These are phyloP conservation scores for Heterococcus sp. DNA, from an alignment of 108 stramenopile species.

Conservation along the genomic window DNA sequence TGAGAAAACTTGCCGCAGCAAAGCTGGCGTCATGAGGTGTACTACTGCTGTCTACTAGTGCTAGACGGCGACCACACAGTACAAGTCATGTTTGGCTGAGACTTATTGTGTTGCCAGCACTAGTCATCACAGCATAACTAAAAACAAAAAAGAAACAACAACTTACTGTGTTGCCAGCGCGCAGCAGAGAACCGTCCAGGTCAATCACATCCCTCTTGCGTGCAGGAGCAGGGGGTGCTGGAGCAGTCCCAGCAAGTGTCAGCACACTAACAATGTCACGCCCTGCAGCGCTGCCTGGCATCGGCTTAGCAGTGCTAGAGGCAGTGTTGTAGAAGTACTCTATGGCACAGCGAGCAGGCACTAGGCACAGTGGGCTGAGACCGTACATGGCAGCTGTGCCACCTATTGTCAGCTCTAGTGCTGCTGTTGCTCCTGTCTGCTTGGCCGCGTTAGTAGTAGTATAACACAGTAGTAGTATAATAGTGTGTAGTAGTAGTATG, in stretches of 20 bases:
- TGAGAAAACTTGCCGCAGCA: too few relatives aligned
- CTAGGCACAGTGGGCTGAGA: slow-evolving; percentile 12
- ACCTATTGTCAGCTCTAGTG: not conserved
- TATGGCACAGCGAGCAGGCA: slow-evolving; percentile 36
- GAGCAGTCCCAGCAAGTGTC: slow-evolving; percentile 50
- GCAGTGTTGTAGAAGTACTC: slow-evolving; percentile 59
- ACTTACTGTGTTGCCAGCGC: not conserved
- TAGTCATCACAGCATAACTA: too few relatives aligned
- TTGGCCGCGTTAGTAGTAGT: too few relatives aligned
- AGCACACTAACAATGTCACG: slow-evolving; percentile 41
- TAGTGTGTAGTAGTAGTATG: too few relatives aligned
- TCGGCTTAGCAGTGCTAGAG: slow-evolving; percentile 12
- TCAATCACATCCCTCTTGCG: slow-evolving; percentile 47
- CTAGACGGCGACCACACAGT: too few relatives aligned
- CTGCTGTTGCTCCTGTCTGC: too few relatives aligned
- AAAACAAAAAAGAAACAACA: too few relatives aligned
- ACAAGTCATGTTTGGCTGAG: too few relatives aligned
- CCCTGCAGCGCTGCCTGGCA: slow-evolving; percentile 50
- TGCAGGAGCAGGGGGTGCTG: slow-evolving; percentile 33
- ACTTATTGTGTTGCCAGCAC: too few relatives aligned
- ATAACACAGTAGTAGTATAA: too few relatives aligned
- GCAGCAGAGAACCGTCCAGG: slow-evolving; percentile 42
- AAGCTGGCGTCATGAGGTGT: too few relatives aligned
- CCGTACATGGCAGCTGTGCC: not conserved
- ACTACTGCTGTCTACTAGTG: too few relatives aligned